Evolutionary conservation across 441 rosid genomes (phyloP).

Genomic region (Erodium texanum): DNA sequence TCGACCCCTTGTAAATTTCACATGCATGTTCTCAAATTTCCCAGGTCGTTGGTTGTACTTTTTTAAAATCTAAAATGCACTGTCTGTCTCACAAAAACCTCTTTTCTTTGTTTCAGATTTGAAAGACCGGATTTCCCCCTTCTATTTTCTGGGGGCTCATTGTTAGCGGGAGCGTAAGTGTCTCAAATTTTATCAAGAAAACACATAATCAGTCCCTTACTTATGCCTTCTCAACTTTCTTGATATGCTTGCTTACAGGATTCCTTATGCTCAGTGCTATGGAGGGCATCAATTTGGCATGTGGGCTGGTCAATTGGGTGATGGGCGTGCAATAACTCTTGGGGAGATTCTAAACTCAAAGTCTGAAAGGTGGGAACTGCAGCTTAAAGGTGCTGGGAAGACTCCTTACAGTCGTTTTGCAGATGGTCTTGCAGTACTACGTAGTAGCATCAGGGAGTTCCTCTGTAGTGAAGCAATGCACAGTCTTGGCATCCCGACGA

Average conservation of each 20-base stretch:
- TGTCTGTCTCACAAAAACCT: constrained; percentile 2
- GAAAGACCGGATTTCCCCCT: constrained; percentile 81
- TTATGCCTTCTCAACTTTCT: constrained; percentile 9
- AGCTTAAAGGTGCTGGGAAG: constrained; percentile 95
- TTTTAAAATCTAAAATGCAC: neutral
- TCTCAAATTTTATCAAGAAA: neutral
- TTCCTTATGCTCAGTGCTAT: constrained; percentile 85
- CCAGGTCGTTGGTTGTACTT: neutral
- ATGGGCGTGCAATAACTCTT: constrained; percentile 90
- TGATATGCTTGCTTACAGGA: constrained; percentile 32
- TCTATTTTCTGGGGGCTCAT: constrained; percentile 67
- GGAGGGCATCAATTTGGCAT: constrained; percentile 98
- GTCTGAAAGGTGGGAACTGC: constrained; percentile 92
- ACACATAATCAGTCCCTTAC: neutral
- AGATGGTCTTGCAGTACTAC: constrained; percentile 94
- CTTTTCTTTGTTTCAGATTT: constrained; percentile 44
- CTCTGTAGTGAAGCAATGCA: constrained; percentile 95
- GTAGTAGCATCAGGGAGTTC: constrained; percentile 87
- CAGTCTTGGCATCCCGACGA: constrained; percentile 79
- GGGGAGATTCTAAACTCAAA: constrained; percentile 84
- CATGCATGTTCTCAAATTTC: neutral
- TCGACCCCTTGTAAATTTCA: neutral
- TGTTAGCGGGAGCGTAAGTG: constrained; percentile 70
- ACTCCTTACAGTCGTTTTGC: constrained; percentile 97
- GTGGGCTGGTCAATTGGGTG: constrained; percentile 99